Evolutionary conservation across 306 rosid genomes (phyloP), one percentile per base, ranked within the genome.

Genomic region (Sechiopsis laciniata): DNA sequence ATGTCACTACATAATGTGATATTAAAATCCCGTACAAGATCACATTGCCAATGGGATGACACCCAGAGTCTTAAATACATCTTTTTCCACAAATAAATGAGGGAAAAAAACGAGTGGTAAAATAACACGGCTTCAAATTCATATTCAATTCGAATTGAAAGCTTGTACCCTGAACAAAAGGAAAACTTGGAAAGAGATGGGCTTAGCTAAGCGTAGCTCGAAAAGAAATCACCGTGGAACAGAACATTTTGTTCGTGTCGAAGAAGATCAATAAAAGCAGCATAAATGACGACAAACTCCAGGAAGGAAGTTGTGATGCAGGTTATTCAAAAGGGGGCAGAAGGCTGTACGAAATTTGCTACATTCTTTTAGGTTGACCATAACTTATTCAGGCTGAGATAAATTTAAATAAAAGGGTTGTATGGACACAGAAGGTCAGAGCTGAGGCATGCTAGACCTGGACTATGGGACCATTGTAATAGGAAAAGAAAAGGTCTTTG

Each of bases 311-410:
- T 56, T 8, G 69, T 50, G 48, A 21, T 57, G 57, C 55, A 6
- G 29, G 21, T 26, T 53, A 94, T 89, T 91, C 81, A 82, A 77
- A 79, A 83, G 87, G 79, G 76, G 81, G 77, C 61, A 84, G 86
- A 75, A 74, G 76, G 75, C 79, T 95, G 87, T 91, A 89, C 76
- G 87, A 85, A 80, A 52, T 84, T 79, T 84, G 87, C 96, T 87
- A 85, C 89, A 80, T 75, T 75, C 82, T 83, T 87, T 82, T 64
- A 67, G 86, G 81, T 77, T 79, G 96, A 88, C 91, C 96, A 84
- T 79, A 85, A 83, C 74, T 88, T 91, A 95, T 89, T 89, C 85
- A 80, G 85, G 88, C 84, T 79, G 81, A 80, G 88, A 81, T 84
- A 76, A 80, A 84, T 84, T 92, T 15, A 51, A 88, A 92, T 92